phyloP scores from a whole-genome alignment of 208 protist species.

The Angomonas deanei region DNA sequence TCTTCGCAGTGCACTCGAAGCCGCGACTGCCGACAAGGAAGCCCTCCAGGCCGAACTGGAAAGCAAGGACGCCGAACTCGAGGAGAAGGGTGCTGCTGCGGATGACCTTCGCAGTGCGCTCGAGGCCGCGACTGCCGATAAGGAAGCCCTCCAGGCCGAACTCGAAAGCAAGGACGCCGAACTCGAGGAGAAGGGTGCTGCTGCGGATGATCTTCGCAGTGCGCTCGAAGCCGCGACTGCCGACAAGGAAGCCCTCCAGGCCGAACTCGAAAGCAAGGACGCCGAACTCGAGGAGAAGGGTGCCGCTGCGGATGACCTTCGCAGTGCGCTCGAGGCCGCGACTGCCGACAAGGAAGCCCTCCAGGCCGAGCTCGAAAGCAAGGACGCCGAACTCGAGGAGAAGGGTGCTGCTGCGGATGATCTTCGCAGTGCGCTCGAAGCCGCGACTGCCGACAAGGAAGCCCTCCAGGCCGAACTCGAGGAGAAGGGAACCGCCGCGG shows the following conservation, averaged over 20 bases:
- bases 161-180: not conserved
- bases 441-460: not conserved
- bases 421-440: no score
- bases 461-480: not conserved
- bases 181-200: not conserved
- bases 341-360: not conserved
- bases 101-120: not conserved
- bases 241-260: not conserved
- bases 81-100: not conserved
- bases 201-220: not conserved
- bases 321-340: not conserved
- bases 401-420: not conserved
- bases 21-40: not conserved
- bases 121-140: not conserved
- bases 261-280: no score
- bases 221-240: not conserved
- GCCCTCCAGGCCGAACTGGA: not conserved
- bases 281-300: not conserved
- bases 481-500: not conserved
- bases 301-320: not conserved
- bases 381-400: not conserved
- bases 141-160: not conserved
- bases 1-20: not conserved
- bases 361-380: not conserved
- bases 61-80: slow-evolving; percentile 3